Evolutionary conservation across 768 basidiomycete species (phyloP), one percentile per base, ranked within the genome.

Genomic region (Leucocoprinus sp.): DNA sequence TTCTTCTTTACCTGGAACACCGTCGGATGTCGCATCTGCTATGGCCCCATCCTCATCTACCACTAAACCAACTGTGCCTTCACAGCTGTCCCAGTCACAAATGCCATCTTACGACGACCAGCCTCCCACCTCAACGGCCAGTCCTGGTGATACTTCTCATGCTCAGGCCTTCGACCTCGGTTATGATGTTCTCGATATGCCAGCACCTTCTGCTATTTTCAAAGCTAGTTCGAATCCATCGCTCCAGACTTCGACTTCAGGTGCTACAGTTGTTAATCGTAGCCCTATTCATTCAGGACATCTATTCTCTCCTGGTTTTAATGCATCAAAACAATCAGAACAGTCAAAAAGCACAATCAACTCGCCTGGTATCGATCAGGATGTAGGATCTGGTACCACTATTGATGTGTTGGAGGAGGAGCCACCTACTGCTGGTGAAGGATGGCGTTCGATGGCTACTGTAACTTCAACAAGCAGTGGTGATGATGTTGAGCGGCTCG

Each of bases 321-420:
- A 56, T 5, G 54, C 54, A 12, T 49, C 59, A n/a, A 48, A 39
- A 18, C 49, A 51, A 41, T 59, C 59, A 14, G n/a, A n/a, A n/a
- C n/a, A n/a, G n/a, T n/a, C n/a, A n/a, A n/a, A n/a, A n/a, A n/a
- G n/a, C n/a, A 18, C 49, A 51, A 41, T 59, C 59, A 14, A 34
- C 1, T 54, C 51, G 33, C 47, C 45, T 45, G 41, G 36, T 19
- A 48, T 34, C 15, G 43, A 44, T 9, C 46, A 54, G 61, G 39
- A 69, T 48, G 42, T 60, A 29, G 63, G 52, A 1, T 61, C 79
- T 44, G 62, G 51, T 2, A 63, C 79, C 43, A 61, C 69, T 2
- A 71, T 79, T 15, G 82, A 86, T 55, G 56, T 84, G 4, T 63
- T 84, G 12, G 85, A 88, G 50, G 80, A 84, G 26, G 79, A 70